Conservation (phyloP, 1,284 basidiomycete species). For the Entoloma clypeatum region DNA sequence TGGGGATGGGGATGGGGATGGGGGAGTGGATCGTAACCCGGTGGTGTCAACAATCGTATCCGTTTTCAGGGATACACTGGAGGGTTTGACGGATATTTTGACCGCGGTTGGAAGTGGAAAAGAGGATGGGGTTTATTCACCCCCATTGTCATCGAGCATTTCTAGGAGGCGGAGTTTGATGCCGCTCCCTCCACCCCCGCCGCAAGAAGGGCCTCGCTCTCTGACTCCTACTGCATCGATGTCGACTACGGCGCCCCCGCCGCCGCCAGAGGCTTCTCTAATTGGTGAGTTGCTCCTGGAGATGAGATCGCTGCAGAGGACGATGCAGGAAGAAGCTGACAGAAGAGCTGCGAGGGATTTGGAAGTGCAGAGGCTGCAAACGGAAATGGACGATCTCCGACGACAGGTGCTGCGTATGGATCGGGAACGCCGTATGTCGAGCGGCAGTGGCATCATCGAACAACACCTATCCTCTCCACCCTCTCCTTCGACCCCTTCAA, state of each 20-base stretch:
- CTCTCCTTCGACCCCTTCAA: conserved; percentile 2
- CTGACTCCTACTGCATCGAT: no score
- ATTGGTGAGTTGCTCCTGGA: conserved; percentile 11
- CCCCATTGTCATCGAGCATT: no score
- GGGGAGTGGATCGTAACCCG: conserved; percentile 1
- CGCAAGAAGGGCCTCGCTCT: not conserved
- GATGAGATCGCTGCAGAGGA: conserved; percentile 17
- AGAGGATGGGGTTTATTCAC: not conserved
- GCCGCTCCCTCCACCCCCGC: no score
- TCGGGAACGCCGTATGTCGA: conserved; percentile 10
- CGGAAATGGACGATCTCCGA: conserved; percentile 18
- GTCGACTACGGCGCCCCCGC: conserved; percentile 9
- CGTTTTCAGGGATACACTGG: conserved; percentile 3
- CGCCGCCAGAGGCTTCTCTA: conserved; percentile 9
- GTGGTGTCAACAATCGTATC: conserved; percentile 2
- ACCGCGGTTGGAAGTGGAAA: not conserved
- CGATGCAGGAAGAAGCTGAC: conserved; percentile 14
- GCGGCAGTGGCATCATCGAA: conserved; percentile 8
- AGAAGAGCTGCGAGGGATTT: conserved; percentile 14
- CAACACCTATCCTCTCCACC: not conserved
- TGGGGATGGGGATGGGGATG: conserved; percentile 19
- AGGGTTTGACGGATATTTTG: conserved; percentile 3
- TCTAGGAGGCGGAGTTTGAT: no score
- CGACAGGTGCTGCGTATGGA: conserved; percentile 13
- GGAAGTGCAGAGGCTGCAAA: conserved; percentile 15